A percentile compares a stretch with the other conserved stretches of the same genome.
Evolutionary conservation across 176 grass and related monocot genomes (phyloP).

Genomic region (Oryza longistaminata): DNA sequence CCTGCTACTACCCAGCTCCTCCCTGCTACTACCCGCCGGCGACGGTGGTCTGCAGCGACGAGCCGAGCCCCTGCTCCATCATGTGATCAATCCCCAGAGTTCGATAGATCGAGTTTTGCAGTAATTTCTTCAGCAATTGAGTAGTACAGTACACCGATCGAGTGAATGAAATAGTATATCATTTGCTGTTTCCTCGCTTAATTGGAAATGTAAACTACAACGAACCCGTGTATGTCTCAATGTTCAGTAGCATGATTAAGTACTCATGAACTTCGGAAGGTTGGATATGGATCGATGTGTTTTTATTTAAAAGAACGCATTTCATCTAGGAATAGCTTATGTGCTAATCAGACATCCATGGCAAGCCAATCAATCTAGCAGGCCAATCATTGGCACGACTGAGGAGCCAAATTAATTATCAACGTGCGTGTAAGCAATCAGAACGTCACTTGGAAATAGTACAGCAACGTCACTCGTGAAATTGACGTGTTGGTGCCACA

Average conservation of each 20-base stretch:
- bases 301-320: too few species aligned
- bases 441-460: not conserved
- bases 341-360: too few species aligned
- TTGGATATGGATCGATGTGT: too few species aligned
- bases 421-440: not conserved
- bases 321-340: too few species aligned
- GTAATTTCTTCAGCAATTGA: not conserved
- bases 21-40: not conserved
- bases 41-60: not conserved
- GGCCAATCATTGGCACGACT: too few species aligned
- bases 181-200: too few species aligned
- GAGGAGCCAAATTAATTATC: not conserved
- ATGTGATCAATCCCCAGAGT: not conserved
- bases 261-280: too few species aligned
- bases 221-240: too few species aligned
- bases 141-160: not conserved
- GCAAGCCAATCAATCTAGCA: too few species aligned
- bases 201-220: too few species aligned
- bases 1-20: not conserved
- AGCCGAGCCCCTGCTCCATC: not conserved
- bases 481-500: too few species aligned
- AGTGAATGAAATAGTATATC: not conserved
- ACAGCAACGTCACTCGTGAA: not conserved
- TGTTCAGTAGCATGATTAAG: too few species aligned
- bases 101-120: not conserved